Evolutionary conservation across 1,284 basidiomycete genomes (phyloP), one percentile per base, ranked within the genome.

Genomic region (Microbotryum scabiosae): DNA sequence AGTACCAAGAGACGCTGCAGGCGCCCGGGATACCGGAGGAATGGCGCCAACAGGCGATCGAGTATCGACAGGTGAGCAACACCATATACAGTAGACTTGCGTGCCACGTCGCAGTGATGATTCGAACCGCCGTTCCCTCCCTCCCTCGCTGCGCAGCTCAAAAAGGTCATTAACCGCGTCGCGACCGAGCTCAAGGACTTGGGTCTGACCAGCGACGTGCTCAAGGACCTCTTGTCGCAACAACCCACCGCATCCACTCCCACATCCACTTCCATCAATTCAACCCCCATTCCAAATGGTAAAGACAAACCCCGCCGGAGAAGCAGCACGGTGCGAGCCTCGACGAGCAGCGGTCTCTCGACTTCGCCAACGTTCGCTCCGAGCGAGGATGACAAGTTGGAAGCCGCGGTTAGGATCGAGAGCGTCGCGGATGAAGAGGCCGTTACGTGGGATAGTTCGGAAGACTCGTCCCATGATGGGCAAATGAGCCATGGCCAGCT

Each of bases 161-260:
- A 97, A 77, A 92, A 90, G 72, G 80, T 96, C 56, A 91, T 97
- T 72, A 90, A 91, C 70, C 82, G 86, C 73, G 84, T 93, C 51
- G 89, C 88, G 0, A 77, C 79, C 20, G 92, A 97, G 75, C 84
- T 97, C 32, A 80, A 84, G 9, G 80, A 82, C 8, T 79, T 93
- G 56, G 92, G 91, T 9, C 78, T 94, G 5, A 82, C 82, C 51
- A 86, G 80, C 1, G 77, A 79, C 7, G 78, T 84, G 0, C 76
- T 84, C n/a, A 75, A 80, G 54, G 76, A 77, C 54, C 74, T 82
- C 9, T 74, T 82, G 21, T 77, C 51, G 52, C 54, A 50, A 16
- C 47, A 47, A 36, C 55, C 49, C 16, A 28, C 16, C 8, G 60
- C 47, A 30, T 20, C 45, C 16, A 21, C 26, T 3, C n/a, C 59